phyloP scores from a whole-genome alignment of 140 eudicot species.

The Flaveria floridana region DNA sequence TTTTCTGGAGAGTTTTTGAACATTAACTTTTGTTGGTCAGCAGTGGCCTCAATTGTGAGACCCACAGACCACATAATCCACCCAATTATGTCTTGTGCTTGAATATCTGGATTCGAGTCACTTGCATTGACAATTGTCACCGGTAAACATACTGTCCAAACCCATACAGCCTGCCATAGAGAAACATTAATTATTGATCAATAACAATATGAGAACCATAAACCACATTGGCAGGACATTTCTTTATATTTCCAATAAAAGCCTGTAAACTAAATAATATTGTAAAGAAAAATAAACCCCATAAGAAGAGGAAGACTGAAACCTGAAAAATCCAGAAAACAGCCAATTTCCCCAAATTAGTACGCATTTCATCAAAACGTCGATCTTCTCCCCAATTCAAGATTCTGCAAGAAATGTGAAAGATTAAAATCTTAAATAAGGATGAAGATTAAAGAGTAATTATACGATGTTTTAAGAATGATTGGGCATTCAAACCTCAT shows the following conservation, averaged over 20 bases:
- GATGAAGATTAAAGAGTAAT: background rate
- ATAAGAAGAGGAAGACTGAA: constrained; percentile 14
- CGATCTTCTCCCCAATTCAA: constrained; percentile 98
- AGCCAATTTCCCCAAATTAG: constrained; percentile 73
- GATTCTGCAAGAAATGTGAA: constrained; percentile 46
- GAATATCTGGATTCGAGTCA: constrained; percentile 61
- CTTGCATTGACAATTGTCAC: constrained; percentile 90
- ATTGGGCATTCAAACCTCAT: constrained; percentile 57
- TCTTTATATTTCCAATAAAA: background rate
- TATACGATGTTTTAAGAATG: background rate
- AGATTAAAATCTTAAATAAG: background rate
- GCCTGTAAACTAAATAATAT: constrained; percentile 12
- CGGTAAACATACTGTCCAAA: constrained; percentile 97
- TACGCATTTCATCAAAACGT: constrained; percentile 92
- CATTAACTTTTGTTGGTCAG: constrained; percentile 83
- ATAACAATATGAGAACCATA: background rate
- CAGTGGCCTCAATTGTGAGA: constrained; percentile 63
- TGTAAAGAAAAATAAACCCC: constrained; percentile 8
- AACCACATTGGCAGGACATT: background rate
- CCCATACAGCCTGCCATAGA: constrained; percentile 89
- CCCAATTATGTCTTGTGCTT: constrained; percentile 72
- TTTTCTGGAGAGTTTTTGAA: constrained; percentile 74
- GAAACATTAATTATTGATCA: constrained; percentile 19
- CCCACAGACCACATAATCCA: constrained; percentile 94
- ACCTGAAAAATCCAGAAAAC: constrained; percentile 96